These are phyloP conservation scores for Thielaviopsis euricoi DNA, from an alignment of 2,329 filamentous ascomycete species.

Conservation along the genomic window DNA sequence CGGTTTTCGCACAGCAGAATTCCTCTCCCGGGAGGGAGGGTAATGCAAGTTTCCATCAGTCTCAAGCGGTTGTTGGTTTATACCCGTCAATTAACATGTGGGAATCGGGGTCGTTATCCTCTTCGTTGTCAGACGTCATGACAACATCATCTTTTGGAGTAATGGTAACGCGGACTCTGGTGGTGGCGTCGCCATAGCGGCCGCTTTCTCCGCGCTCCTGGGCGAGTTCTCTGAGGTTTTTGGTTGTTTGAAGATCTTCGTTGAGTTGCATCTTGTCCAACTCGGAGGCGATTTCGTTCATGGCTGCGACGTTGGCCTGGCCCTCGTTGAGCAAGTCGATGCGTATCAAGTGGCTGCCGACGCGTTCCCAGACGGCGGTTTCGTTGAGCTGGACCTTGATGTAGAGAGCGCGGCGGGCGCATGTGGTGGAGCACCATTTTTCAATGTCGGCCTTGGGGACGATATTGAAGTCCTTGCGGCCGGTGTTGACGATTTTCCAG, in stretches of 20 bases:
- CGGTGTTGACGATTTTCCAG: conserved; percentile 46
- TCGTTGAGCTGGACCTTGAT: conserved; percentile 78
- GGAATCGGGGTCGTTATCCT: conserved; percentile 1
- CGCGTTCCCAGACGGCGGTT: conserved; percentile 70
- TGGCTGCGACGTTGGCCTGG: conserved; percentile 29
- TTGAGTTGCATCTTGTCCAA: conserved; percentile 28
- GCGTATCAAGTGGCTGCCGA: conserved; percentile 35
- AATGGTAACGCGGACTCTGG: conserved; percentile 15
- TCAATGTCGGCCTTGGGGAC: conserved; percentile 57
- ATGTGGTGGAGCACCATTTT: conserved; percentile 73
- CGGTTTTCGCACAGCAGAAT: too few species aligned
- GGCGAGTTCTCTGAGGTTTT: conserved; percentile 28
- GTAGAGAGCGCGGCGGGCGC: conserved; percentile 65
- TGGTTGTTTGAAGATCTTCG: conserved; percentile 24
- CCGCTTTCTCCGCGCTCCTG: conserved; percentile 29
- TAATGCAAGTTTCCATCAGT: neutral
- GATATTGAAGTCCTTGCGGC: conserved; percentile 43
- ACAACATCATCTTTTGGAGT: conserved; percentile 8
- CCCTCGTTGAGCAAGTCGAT: conserved; percentile 55
- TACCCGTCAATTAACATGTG: conserved; percentile 11
- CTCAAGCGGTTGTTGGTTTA: neutral
- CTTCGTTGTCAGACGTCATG: neutral
- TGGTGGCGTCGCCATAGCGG: conserved; percentile 9
- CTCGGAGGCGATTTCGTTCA: conserved; percentile 21
- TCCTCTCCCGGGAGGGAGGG: too few species aligned